Evolutionary conservation across 257 asterid species (phyloP).

Genomic region (Ligustrum vulgare): DNA sequence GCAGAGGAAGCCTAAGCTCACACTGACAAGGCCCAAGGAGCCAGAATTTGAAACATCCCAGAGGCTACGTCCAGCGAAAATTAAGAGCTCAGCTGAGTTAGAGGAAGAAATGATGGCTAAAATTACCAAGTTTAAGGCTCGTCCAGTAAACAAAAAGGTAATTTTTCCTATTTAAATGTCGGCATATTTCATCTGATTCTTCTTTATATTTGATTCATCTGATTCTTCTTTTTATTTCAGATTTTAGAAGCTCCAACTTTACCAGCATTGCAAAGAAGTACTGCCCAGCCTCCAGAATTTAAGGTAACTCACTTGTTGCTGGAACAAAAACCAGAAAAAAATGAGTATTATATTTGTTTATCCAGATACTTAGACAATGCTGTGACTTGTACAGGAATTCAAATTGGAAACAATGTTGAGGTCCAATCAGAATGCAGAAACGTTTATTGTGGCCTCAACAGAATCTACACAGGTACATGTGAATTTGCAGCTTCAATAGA

Average conservation of each 20-base stretch:
- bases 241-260: conserved; percentile 67
- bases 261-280: conserved; percentile 64
- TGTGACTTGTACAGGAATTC: conserved; percentile 63
- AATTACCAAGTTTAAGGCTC: conserved; percentile 86
- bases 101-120: conserved; percentile 96
- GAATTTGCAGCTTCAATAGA: not conserved
- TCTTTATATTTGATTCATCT: not conserved
- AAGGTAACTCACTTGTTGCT: conserved; percentile 50
- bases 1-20: conserved; percentile 66
- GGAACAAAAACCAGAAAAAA: conserved; percentile 8
- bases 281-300: conserved; percentile 80
- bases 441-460: conserved; percentile 61
- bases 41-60: conserved; percentile 92
- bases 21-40: conserved; percentile 84
- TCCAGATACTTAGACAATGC: conserved; percentile 2
- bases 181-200: not conserved
- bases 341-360: not conserved
- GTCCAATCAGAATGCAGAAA: conserved; percentile 70
- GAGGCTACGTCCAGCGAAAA: conserved; percentile 63
- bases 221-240: conserved; percentile 29
- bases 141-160: conserved; percentile 85
- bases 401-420: conserved; percentile 85
- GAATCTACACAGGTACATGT: conserved; percentile 50
- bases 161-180: not conserved
- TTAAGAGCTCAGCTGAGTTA: conserved; percentile 80